These are phyloP conservation scores for Hygrophorus russula DNA, from an alignment of 768 basidiomycete genomes.

Conservation along the genomic window DNA sequence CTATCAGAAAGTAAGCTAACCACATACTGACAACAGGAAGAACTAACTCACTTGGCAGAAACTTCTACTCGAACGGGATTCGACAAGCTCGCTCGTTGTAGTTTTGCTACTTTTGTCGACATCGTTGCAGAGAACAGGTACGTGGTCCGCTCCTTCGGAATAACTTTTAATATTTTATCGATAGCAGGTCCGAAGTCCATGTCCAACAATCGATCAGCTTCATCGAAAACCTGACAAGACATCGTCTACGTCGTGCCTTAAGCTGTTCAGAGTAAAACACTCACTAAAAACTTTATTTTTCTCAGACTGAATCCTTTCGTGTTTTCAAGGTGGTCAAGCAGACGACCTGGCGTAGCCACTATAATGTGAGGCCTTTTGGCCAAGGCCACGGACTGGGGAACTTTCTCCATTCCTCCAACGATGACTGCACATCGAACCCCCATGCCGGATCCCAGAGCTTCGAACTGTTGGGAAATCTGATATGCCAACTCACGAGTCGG, in stretches of 20 bases:
- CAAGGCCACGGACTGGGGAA: constrained; percentile 82
- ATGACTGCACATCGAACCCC: constrained; percentile 86
- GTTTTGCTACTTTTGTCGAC: constrained; percentile 96
- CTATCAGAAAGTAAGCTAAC: constrained; percentile 25
- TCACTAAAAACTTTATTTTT: constrained; percentile 76
- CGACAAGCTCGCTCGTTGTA: constrained; percentile 86
- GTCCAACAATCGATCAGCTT: constrained; percentile 91
- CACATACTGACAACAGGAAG: not conserved
- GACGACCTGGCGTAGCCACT: constrained; percentile 89
- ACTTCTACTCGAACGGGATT: constrained; percentile 95
- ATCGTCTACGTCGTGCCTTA: not conserved
- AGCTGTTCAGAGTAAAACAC: constrained; percentile 13
- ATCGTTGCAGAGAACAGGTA: constrained; percentile 98
- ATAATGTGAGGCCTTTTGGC: constrained; percentile 92
- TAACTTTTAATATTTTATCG: constrained; percentile 91
- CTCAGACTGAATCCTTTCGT: constrained; percentile 94
- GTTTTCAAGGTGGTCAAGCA: constrained; percentile 90
- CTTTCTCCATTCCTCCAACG: constrained; percentile 92
- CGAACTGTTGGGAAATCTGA: constrained; percentile 97
- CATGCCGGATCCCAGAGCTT: constrained; percentile 83
- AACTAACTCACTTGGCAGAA: constrained; percentile 67
- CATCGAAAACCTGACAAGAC: constrained; percentile 75
- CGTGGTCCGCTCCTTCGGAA: constrained; percentile 90
- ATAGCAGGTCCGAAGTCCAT: constrained; percentile 95
- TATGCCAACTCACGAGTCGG: constrained; percentile 98